Evolutionary conservation across 2,329 filamentous ascomycete genomes (phyloP), one percentile per base, ranked within the genome.

Genomic region (Chaetomium globosum): DNA sequence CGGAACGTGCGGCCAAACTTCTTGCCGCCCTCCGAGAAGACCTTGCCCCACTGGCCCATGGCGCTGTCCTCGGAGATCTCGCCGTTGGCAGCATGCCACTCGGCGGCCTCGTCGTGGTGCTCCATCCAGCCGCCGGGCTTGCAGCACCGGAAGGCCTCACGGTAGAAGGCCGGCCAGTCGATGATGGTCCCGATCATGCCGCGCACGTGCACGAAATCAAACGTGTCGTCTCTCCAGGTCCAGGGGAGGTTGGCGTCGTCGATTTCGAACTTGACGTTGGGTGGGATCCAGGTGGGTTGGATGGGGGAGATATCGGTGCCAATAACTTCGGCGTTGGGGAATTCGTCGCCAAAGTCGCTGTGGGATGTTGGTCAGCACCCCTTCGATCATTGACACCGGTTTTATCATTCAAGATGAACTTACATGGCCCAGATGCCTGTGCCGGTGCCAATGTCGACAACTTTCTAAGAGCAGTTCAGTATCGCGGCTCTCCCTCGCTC

Each of bases 11-110:
- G 61, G 9, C 68, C 68, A 13, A 59, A 64, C 39, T 59, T 65
- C 36, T 48, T 53, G 12, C 62, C 64, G 16, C 53, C 64, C 21
- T 69, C 66, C 10, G 51, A 26, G 19, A 56, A 69, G 4, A 69
- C 61, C 55, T 69, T 68, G 8, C 7, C 28, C 67, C 65, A 67
- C 33, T 67, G 65, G 26, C 61, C 64, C 61, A 69, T 67, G 46
- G 67, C 61, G 48, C 63, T 67, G 43, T 65, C 61, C 21, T 68
- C 66, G 21, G 36, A 21, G 21, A 65, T 57, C 10, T 65, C 59
- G 1, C 87, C 84, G 71, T 87, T 85, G 53, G 87, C 80, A 59
- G 84, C 78, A 9, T 48, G 59, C 48, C 67, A 63, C n/a, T 49
- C 19, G 28, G 31, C 21, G 55, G 55, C 51, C 55, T 68, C 67